These are phyloP conservation scores for Lagerstroemia speciosa DNA, from an alignment of 345 rosid genomes.

Conservation along the genomic window DNA sequence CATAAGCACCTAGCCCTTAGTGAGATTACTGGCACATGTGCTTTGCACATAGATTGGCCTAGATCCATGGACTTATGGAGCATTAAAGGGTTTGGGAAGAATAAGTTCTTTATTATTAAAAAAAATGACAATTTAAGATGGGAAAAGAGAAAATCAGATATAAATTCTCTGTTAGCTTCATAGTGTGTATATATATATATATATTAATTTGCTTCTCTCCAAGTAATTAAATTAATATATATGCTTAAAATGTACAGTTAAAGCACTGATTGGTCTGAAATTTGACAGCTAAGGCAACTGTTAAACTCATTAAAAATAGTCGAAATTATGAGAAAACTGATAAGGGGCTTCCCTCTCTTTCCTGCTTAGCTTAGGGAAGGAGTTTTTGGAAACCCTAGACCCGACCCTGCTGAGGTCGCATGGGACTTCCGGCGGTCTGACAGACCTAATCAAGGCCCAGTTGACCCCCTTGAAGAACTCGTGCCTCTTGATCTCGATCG, in stretches of 20 bases:
- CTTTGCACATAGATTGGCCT: too few relatives aligned
- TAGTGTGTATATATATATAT: too few relatives aligned
- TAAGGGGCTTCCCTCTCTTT: slow-evolving; percentile 68
- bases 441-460: slow-evolving; percentile 82
- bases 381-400: slow-evolving; percentile 3
- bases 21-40: too few relatives aligned
- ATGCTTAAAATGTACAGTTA: not conserved
- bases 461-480: slow-evolving; percentile 76
- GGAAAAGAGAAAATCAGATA: too few relatives aligned
- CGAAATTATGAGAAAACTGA: slow-evolving; percentile 70
- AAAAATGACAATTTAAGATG: too few relatives aligned
- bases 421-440: slow-evolving; percentile 78
- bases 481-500: slow-evolving; percentile 75
- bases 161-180: not conserved
- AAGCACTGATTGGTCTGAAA: not conserved
- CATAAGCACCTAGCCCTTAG: too few relatives aligned
- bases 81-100: too few relatives aligned
- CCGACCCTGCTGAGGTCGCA: slow-evolving; percentile 14
- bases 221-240: not conserved
- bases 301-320: slow-evolving; percentile 47
- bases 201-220: too few relatives aligned
- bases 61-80: too few relatives aligned
- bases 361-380: slow-evolving; percentile 55
- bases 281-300: not conserved
- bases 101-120: too few relatives aligned